Evolutionary conservation across 75 land plant genomes (phyloP).

Genomic region (Picea glauca): DNA sequence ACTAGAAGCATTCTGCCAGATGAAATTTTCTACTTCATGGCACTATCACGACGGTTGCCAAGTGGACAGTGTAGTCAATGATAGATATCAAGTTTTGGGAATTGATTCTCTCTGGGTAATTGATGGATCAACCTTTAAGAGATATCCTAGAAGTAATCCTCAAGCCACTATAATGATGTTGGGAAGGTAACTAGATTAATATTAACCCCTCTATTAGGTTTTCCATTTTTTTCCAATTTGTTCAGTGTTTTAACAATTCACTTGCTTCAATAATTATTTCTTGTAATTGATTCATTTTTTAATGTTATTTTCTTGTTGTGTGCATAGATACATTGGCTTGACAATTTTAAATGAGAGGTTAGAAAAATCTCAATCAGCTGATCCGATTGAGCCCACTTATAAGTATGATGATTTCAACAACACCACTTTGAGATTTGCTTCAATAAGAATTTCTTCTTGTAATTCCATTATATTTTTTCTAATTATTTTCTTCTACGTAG

Average conservation of each 20-base stretch:
- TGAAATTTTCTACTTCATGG: constrained; percentile 22
- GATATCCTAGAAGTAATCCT: constrained; percentile 31
- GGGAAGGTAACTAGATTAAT: constrained; percentile 15
- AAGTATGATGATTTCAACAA: too few relatives aligned
- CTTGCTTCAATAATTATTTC: not conserved
- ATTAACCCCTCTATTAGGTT: not conserved
- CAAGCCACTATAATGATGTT: constrained; percentile 37
- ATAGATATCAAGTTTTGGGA: constrained; percentile 9
- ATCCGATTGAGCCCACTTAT: too few relatives aligned
- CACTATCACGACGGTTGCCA: constrained; percentile 32
- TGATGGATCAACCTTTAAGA: constrained; percentile 25
- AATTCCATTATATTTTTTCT: too few relatives aligned
- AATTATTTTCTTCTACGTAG: too few relatives aligned
- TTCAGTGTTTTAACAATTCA: too few relatives aligned
- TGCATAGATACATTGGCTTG: not conserved
- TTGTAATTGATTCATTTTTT: not conserved
- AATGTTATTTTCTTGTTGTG: not conserved
- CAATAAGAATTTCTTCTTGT: too few relatives aligned
- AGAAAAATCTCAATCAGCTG: not conserved
- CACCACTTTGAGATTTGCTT: too few relatives aligned
- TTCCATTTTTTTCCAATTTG: too few relatives aligned
- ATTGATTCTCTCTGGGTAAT: constrained; percentile 20
- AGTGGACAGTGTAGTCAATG: constrained; percentile 19
- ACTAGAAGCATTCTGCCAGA: constrained; percentile 13
- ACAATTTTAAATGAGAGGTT: not conserved